A percentile compares a stretch with the other conserved stretches of the same genome.
Evolutionary conservation across 768 basidiomycete genomes (phyloP).

Genomic region (Pholiota conissans): DNA sequence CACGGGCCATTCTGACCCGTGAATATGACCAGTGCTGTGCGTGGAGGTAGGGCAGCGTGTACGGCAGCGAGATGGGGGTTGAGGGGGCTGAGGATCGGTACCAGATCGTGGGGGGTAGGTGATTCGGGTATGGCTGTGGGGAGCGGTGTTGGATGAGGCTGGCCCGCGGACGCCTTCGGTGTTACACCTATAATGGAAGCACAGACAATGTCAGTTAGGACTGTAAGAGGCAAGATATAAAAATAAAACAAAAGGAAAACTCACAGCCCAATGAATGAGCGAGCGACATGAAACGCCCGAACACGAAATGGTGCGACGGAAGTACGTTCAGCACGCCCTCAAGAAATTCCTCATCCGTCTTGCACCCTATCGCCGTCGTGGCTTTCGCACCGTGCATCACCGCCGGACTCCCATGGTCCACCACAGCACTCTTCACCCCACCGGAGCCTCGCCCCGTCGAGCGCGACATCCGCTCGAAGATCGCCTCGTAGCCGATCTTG

Average conservation of each 20-base stretch:
- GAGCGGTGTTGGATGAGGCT: conserved; percentile 22
- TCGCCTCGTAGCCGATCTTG: conserved; percentile 79
- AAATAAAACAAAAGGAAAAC: conserved; percentile 25
- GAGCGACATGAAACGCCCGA: conserved; percentile 81
- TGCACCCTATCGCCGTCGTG: conserved; percentile 73
- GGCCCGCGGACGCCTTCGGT: conserved; percentile 46
- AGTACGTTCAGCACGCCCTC: conserved; percentile 61
- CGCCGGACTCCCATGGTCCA: conserved; percentile 83
- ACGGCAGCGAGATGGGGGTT: conserved; percentile 62
- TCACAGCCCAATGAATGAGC: conserved; percentile 83
- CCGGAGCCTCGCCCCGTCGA: conserved; percentile 37
- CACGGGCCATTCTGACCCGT: conserved; percentile 90
- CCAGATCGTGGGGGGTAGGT: conserved; percentile 34
- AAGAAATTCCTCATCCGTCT: conserved; percentile 75
- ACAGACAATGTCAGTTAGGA: background rate
- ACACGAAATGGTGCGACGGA: conserved; percentile 75
- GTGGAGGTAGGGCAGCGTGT: conserved; percentile 68
- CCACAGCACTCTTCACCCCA: conserved; percentile 60
- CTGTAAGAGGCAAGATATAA: background rate
- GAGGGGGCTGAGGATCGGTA: conserved; percentile 45
- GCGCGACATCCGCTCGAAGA: conserved; percentile 83
- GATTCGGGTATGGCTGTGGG: conserved; percentile 15
- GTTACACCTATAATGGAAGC: conserved; percentile 60
- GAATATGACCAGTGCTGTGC: conserved; percentile 83
- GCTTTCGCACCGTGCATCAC: conserved; percentile 88